A percentile compares a stretch with the other conserved stretches of the same genome.
Conservation (phyloP, 2,329 filamentous ascomycete species). For the Aspergillus candidus region DNA sequence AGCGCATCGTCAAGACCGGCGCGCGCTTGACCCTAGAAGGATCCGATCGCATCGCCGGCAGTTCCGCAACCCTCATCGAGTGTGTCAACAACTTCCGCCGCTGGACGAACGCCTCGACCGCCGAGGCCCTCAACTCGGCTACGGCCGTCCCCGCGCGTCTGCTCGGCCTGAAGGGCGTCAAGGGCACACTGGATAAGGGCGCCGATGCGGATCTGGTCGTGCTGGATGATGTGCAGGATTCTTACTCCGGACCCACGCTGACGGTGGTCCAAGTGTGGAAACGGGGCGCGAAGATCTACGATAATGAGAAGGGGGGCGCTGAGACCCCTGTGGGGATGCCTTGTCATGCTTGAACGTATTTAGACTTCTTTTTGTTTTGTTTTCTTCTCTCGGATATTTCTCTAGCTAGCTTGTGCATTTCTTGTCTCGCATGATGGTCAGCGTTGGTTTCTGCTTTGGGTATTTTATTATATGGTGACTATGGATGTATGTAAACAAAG, state of each 20-base stretch:
- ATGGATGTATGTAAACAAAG: no score
- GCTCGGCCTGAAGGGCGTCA: conserved; percentile 33
- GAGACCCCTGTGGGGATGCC: not conserved
- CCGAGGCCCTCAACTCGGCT: conserved; percentile 35
- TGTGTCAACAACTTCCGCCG: conserved; percentile 41
- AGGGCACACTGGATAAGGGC: conserved; percentile 34
- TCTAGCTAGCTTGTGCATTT: not conserved
- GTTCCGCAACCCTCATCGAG: conserved; percentile 42
- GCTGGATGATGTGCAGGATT: conserved; percentile 29
- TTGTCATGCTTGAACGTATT: not conserved
- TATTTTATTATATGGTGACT: no score
- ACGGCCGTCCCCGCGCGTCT: conserved; percentile 36
- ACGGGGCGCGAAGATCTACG: conserved; percentile 36
- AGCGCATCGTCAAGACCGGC: conserved; percentile 56
- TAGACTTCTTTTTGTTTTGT: not conserved
- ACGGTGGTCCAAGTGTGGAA: conserved; percentile 42
- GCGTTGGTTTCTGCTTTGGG: no score
- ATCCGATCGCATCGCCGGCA: conserved; percentile 71
- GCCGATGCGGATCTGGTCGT: conserved; percentile 40
- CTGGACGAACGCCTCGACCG: conserved; percentile 36
- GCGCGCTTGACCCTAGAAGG: conserved; percentile 68
- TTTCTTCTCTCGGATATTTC: not conserved
- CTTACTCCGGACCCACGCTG: conserved; percentile 27
- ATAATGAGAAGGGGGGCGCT: conserved; percentile 23
- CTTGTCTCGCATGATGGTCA: no score